Conservation (phyloP, 2,329 filamentous ascomycete species). For the Lizonia empirigonia region DNA sequence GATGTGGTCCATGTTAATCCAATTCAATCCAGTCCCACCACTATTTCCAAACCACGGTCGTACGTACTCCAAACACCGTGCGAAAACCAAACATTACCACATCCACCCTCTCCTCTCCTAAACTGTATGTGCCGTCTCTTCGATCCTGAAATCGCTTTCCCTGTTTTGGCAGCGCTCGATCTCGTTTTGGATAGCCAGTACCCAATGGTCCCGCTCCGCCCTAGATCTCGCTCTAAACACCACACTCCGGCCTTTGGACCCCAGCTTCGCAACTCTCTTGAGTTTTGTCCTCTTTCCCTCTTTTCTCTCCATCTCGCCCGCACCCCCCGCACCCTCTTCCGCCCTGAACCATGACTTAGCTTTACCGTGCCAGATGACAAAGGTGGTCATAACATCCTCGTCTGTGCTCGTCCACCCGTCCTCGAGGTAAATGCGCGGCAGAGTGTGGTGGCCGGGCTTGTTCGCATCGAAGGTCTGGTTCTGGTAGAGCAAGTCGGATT, state of each 20-base stretch:
- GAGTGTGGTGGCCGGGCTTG: constrained; percentile 62
- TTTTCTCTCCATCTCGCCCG: constrained; percentile 34
- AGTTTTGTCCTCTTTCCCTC: constrained; percentile 57
- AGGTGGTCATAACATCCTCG: constrained; percentile 69
- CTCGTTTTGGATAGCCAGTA: constrained; percentile 68
- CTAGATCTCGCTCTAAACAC: constrained; percentile 70
- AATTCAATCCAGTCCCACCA: background rate
- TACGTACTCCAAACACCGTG: background rate
- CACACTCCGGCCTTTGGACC: constrained; percentile 64
- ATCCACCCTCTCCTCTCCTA: background rate
- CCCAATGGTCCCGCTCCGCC: constrained; percentile 71
- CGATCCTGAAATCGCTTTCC: constrained; percentile 54
- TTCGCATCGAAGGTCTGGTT: constrained; percentile 69
- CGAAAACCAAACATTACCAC: background rate
- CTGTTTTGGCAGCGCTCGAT: constrained; percentile 63
- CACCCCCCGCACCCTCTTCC: constrained; percentile 41
- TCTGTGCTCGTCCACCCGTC: constrained; percentile 67
- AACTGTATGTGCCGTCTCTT: constrained; percentile 22
- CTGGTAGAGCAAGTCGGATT: constrained; percentile 66
- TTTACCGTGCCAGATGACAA: constrained; percentile 69
- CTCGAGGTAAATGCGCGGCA: constrained; percentile 65
- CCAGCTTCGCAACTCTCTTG: constrained; percentile 65
- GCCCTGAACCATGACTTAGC: constrained; percentile 61
- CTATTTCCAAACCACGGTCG: too few relatives aligned
- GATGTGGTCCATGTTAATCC: background rate